These are phyloP conservation scores for Rhizopogon parksii DNA, from an alignment of 1,284 basidiomycete genomes.

Conservation along the genomic window DNA sequence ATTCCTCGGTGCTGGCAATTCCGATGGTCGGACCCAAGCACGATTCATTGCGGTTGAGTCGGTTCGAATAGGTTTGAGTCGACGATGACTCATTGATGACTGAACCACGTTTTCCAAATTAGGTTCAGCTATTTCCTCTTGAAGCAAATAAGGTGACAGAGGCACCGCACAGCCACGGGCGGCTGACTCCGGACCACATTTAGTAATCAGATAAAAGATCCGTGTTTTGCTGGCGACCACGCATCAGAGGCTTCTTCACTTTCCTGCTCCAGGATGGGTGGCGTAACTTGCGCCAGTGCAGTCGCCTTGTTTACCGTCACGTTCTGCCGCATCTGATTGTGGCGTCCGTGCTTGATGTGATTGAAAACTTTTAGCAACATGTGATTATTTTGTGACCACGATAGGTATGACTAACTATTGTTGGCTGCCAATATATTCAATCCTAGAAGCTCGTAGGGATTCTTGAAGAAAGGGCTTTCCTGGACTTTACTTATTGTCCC, in stretches of 20 bases:
- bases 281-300: no score
- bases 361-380: background rate
- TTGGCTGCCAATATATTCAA: no score
- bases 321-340: background rate
- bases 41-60: conserved; percentile 1
- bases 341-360: background rate
- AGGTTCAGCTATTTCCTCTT: conserved; percentile 5
- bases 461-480: no score
- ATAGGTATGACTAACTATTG: no score
- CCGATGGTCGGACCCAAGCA: background rate
- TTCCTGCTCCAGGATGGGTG: no score
- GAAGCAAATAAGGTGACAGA: conserved; percentile 26
- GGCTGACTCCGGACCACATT: no score
- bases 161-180: conserved; percentile 25
- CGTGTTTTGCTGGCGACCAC: conserved; percentile 3
- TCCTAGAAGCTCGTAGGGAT: no score
- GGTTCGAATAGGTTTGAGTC: background rate
- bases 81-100: conserved; percentile 4
- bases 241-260: background rate
- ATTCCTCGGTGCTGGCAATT: background rate
- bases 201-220: background rate
- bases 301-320: background rate
- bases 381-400: background rate
- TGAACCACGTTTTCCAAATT: conserved; percentile 19
- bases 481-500: no score